Evolutionary conservation across 2,329 filamentous ascomycete species (phyloP).

Genomic region (Ophiocordyceps camponoti-leonardi): DNA sequence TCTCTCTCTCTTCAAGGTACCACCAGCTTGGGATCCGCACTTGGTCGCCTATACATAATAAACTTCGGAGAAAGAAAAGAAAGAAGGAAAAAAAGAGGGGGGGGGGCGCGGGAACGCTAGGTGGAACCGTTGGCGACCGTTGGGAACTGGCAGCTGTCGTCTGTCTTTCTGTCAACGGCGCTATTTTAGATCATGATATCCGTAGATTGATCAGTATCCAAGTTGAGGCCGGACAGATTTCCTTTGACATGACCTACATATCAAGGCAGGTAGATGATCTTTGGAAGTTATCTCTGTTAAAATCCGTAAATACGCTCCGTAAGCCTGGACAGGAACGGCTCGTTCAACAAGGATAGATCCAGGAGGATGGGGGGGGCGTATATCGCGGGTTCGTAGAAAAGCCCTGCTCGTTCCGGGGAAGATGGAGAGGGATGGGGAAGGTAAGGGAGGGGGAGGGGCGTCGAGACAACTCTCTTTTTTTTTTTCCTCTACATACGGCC

Average conservation of each 20-base stretch:
- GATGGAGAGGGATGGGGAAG: too few relatives aligned
- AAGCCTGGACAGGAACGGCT: too few relatives aligned
- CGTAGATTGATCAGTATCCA: too few relatives aligned
- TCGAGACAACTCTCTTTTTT: background rate
- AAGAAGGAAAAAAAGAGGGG: background rate
- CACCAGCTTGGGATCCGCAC: background rate
- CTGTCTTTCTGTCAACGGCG: background rate
- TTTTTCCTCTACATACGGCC: too few relatives aligned
- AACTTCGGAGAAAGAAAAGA: background rate
- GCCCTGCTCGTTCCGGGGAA: background rate
- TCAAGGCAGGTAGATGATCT: too few relatives aligned
- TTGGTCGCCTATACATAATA: background rate
- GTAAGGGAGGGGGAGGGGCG: background rate
- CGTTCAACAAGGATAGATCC: too few relatives aligned
- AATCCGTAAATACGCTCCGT: too few relatives aligned
- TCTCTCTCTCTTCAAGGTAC: too few relatives aligned
- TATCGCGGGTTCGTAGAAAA: background rate
- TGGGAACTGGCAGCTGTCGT: background rate
- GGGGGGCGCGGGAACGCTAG: background rate
- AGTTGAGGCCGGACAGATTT: background rate
- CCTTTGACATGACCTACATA: too few relatives aligned
- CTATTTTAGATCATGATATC: too few relatives aligned
- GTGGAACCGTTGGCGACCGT: background rate
- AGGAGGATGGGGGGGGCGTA: too few relatives aligned
- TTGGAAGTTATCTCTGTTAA: too few relatives aligned